A percentile compares a stretch with the other conserved stretches of the same genome.
Evolutionary conservation across 2,329 filamentous ascomycete species (phyloP).

Genomic region (Microsporum canis): DNA sequence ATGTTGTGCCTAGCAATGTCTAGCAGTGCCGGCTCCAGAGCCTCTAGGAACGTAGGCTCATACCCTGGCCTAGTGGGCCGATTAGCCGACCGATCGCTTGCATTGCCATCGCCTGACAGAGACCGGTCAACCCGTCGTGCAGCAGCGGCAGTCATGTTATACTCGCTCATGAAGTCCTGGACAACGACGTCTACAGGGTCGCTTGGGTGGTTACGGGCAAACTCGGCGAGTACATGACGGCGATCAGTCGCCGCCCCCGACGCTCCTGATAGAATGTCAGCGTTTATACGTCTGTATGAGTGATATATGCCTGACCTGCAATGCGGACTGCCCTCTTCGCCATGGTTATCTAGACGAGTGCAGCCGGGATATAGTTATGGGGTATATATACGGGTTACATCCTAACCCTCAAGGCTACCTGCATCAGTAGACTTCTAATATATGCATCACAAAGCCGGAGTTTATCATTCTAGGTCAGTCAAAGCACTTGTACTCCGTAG

Average conservation of each 20-base stretch:
- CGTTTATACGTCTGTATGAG: background rate
- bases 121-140: constrained; percentile 31
- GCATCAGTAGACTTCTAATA: background rate
- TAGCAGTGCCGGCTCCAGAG: constrained; percentile 31
- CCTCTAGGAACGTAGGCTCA: constrained; percentile 43
- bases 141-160: constrained; percentile 41
- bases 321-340: constrained; percentile 22
- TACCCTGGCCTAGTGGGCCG: constrained; percentile 32
- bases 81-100: background rate
- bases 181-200: constrained; percentile 40
- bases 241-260: constrained; percentile 38
- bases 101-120: constrained; percentile 14
- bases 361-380: background rate
- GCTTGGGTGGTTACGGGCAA: constrained; percentile 31
- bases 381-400: background rate
- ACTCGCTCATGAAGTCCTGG: constrained; percentile 39
- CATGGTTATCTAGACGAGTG: background rate
- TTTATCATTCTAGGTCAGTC: background rate
- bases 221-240: constrained; percentile 35
- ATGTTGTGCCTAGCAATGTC: constrained; percentile 33
- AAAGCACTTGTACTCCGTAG: background rate
- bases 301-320: constrained; percentile 16
- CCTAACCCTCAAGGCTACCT: background rate
- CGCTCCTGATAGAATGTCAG: constrained; percentile 22
- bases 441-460: background rate